These are phyloP conservation scores for Ballota nigra DNA, from an alignment of 257 asterid genomes.

Conservation along the genomic window DNA sequence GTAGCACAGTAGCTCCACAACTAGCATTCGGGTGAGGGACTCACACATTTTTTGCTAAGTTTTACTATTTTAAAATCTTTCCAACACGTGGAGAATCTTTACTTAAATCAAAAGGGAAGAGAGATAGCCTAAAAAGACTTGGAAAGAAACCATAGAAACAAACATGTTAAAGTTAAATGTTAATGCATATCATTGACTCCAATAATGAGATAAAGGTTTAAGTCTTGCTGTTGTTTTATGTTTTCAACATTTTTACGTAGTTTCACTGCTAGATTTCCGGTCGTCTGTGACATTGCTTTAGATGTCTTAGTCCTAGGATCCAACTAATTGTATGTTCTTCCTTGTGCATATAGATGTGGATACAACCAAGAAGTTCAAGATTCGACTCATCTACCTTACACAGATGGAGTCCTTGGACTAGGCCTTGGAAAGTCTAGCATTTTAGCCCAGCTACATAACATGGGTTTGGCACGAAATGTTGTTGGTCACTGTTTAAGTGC, in stretches of 20 bases:
- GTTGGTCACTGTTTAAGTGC: conserved; percentile 81
- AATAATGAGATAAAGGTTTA: neutral
- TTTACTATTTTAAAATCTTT: neutral
- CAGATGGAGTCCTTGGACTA: conserved; percentile 94
- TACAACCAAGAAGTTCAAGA: conserved; percentile 74
- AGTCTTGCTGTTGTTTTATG: neutral
- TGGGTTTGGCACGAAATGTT: conserved; percentile 60
- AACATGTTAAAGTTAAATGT: neutral
- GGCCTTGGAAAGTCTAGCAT: conserved; percentile 81
- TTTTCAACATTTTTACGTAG: neutral
- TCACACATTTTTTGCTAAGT: neutral
- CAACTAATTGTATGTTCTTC: neutral
- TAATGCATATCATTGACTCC: neutral
- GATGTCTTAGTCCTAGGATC: neutral
- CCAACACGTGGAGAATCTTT: neutral
- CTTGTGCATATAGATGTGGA: conserved; percentile 64
- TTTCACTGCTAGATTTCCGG: neutral
- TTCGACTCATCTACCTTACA: conserved; percentile 45
- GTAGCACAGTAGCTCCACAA: conserved; percentile 49
- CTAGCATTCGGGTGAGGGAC: conserved; percentile 71
- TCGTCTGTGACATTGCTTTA: neutral
- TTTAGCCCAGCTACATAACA: conserved; percentile 50
- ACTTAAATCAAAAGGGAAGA: neutral
- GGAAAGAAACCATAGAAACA: neutral
- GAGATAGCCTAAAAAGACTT: neutral